phyloP scores from a whole-genome alignment of 2,329 filamentous ascomycete species.

The Aspergillus clavatus region DNA sequence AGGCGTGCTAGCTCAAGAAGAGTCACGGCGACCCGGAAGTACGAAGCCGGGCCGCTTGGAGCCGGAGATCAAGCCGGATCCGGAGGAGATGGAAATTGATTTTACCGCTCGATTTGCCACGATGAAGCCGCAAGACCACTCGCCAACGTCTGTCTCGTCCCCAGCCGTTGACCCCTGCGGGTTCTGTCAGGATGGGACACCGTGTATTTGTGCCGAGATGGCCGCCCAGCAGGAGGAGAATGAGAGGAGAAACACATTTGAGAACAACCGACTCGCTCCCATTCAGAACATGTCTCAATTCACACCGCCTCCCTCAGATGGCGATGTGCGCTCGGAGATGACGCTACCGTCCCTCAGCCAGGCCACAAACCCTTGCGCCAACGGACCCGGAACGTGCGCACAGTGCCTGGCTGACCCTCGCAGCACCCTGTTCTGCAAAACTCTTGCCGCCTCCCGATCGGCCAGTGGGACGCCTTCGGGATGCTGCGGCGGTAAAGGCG shows the following conservation, averaged over 20 bases:
- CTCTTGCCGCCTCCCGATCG: conserved; percentile 61
- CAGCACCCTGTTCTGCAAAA: conserved; percentile 77
- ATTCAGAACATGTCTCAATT: conserved; percentile 46
- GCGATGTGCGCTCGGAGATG: conserved; percentile 54
- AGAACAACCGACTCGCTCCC: conserved; percentile 40
- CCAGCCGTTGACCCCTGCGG: conserved; percentile 65
- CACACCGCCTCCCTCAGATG: conserved; percentile 51
- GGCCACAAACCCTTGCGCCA: conserved; percentile 48
- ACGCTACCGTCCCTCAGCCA: conserved; percentile 37
- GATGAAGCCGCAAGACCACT: conserved; percentile 26
- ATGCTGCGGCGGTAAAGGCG: conserved; percentile 59
- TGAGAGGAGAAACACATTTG: conserved; percentile 42
- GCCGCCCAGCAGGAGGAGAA: conserved; percentile 40
- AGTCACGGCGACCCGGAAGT: conserved; percentile 32
- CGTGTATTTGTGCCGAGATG: conserved; percentile 74
- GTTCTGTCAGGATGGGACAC: conserved; percentile 76
- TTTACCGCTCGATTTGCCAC: conserved; percentile 64
- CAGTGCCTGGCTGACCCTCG: conserved; percentile 74
- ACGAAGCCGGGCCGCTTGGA: conserved; percentile 54
- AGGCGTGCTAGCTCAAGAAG: conserved; percentile 36
- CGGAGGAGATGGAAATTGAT: conserved; percentile 61
- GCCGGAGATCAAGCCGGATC: conserved; percentile 43
- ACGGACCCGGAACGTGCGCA: conserved; percentile 71
- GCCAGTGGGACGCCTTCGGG: conserved; percentile 36
- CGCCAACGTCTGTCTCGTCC: conserved; percentile 28